Base-by-base conservation (phyloP, 1,284 basidiomycete species). In the Moesziomyces sp. region DNA sequence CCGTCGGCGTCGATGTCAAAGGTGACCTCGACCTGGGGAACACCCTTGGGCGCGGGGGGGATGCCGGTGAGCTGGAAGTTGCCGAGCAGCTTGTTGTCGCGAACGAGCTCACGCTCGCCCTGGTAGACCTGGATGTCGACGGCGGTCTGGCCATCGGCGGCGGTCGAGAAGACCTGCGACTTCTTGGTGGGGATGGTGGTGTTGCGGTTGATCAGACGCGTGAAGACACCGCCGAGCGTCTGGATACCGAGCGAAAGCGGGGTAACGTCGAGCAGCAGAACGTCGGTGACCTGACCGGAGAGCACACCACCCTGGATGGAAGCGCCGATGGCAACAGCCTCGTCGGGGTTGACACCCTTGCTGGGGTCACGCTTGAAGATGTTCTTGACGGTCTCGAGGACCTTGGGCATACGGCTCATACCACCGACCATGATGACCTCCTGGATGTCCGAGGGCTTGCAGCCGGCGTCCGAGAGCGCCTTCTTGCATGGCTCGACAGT, bases 171-270 rank as follows among this genome's bases (percentile, higher is more conserved):
- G 58, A 92, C 92, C 86, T 98, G 95, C 4, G 93, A 94, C 90
- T 99, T 98, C 90, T 98, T 99, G 83, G 95, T 98, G 21, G 96
- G 96, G 86, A 98, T 98, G 69, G 96, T 98, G 19, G 96, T 99
- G 88, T 99, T 99, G 72, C 96, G 92, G 85, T 90, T 91, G 86
- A 84, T 83, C 60, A 86, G 78, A 68, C 87, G 86, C 71, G 96
- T 98, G 92, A 98, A 97, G 86, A 99, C 97, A 85, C 96, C 96
- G 82, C 96, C 96, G 67, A 97, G 92, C 9, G 96, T 98, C 87
- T 97, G 93, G 78, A 97, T 96, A 89, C 93, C 93, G 73, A 96
- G 91, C 0, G 94, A 95, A 1, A 96, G 88, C 44, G 95, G 95
- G 24, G 95, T 97, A 58, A 98, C 95, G 84, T 97, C 95, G 71